Conservation (phyloP, 441 rosid species). For the Croton laevigatus region DNA sequence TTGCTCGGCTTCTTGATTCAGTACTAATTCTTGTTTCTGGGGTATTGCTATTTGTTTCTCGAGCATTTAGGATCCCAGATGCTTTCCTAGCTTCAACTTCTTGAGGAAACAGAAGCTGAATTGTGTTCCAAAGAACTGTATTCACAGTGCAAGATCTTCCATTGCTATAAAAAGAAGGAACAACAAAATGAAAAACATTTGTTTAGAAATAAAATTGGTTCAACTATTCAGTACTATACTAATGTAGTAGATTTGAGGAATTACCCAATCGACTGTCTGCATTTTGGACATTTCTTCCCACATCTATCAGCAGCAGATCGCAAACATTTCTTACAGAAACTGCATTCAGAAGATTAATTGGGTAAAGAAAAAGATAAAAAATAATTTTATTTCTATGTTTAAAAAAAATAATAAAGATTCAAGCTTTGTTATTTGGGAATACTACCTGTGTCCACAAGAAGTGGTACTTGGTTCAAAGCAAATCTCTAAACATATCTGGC, state of each 20-base stretch:
- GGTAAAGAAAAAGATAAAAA: not conserved
- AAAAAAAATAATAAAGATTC: not conserved
- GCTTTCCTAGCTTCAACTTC: constrained; percentile 81
- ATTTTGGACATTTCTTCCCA: constrained; percentile 91
- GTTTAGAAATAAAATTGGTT: no score
- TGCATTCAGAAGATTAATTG: constrained; percentile 28
- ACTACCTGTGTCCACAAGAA: constrained; percentile 91
- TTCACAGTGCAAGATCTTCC: constrained; percentile 87
- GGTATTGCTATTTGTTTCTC: constrained; percentile 29
- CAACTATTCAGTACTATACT: no score
- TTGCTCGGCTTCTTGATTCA: constrained; percentile 15
- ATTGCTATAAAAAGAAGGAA: constrained; percentile 47
- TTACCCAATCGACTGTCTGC: constrained; percentile 85
- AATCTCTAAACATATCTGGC: constrained; percentile 89
- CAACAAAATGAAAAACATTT: not conserved
- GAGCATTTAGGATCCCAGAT: constrained; percentile 24
- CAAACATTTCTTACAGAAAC: constrained; percentile 91
- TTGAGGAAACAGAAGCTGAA: constrained; percentile 87
- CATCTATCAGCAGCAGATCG: constrained; percentile 83
- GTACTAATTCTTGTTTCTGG: constrained; percentile 22
- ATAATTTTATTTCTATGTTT: no score
- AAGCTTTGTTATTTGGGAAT: not conserved
- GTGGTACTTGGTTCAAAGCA: constrained; percentile 97
- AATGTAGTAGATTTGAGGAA: no score
- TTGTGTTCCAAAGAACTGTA: constrained; percentile 98